Base-by-base conservation (phyloP, 2,329 filamentous ascomycete species). In the Diaporthe capsici region DNA sequence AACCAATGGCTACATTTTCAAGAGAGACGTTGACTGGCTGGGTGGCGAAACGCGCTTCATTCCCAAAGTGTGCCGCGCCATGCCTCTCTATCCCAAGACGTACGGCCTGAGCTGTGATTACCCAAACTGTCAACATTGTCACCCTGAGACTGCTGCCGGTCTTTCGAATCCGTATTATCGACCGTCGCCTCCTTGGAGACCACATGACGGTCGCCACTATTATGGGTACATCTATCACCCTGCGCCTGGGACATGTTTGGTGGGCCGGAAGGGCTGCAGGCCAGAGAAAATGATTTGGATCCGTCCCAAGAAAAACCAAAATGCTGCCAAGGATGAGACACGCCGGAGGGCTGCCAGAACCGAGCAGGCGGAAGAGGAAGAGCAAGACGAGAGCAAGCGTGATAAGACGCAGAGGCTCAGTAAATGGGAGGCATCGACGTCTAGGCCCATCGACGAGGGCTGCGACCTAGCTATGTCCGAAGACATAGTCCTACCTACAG, bases 1-100 rank as follows among this genome's bases (percentile, higher is more conserved):
- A 42, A 22, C 49, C 13, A 70, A 70, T 28, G 65, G 65, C 3
- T 70, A 70, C 49, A 42, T 70, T 51, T 67, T 70, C 34, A 68
- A 28, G 34, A 20, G 31, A 42, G 1, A 10, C 4, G 4, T 53
- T 22, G 31, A 51, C 12, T 0, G 7, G 6, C 17, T 0, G 10
- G 2, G 0, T 4, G 31, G 22, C 31, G 63, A 20, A 20, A 39
- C 20, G 10, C 22, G 47, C 6, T 31, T 42, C 17, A 7, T 28
- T 13, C 34, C 65, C 22, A 70, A 42, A 55, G 4, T 70, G 13
- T 70, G 65, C n/a, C 65, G 22, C 13, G 65, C 49, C n/a, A 39
- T 70, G 49, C 65, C 65, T 12, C 22, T 53, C 15, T 70, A 70
- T n/a, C 65, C 65, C 12, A 70, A 39, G 17, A 70, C 65, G 2